Conservation (phyloP, 306 rosid species). For the Prunus kanzakura region DNA sequence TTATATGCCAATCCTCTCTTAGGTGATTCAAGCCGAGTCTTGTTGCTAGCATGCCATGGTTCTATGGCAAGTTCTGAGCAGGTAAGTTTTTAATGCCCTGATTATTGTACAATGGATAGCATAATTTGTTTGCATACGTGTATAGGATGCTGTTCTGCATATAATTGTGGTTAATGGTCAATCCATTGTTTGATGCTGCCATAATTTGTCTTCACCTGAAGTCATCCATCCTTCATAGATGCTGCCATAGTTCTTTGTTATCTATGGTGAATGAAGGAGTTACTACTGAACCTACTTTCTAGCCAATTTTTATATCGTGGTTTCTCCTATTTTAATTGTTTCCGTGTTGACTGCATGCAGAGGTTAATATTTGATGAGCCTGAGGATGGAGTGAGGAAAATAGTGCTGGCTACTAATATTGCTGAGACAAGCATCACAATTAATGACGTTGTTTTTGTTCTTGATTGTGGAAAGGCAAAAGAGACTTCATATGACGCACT, state of each 20-base stretch:
- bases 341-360: conserved; percentile 54
- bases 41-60: conserved; percentile 88
- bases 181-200: background rate
- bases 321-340: conserved; percentile 16
- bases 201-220: background rate
- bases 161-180: background rate
- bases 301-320: background rate
- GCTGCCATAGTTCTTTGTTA: conserved; percentile 1
- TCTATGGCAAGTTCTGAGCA: conserved; percentile 96
- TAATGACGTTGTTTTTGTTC: conserved; percentile 85
- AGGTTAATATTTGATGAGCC: conserved; percentile 84
- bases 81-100: conserved; percentile 41
- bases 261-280: conserved; percentile 6
- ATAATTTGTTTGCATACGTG: background rate
- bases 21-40: conserved; percentile 68
- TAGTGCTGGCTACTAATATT: conserved; percentile 93
- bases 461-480: conserved; percentile 98
- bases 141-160: background rate
- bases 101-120: conserved; percentile 1
- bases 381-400: conserved; percentile 76
- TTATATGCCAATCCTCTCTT: conserved; percentile 62
- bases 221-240: background rate
- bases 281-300: background rate
- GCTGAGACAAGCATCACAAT: conserved; percentile 97
- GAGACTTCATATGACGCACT: conserved; percentile 96